Conservation (phyloP, 768 basidiomycete species). For the Amanita thiersii region DNA sequence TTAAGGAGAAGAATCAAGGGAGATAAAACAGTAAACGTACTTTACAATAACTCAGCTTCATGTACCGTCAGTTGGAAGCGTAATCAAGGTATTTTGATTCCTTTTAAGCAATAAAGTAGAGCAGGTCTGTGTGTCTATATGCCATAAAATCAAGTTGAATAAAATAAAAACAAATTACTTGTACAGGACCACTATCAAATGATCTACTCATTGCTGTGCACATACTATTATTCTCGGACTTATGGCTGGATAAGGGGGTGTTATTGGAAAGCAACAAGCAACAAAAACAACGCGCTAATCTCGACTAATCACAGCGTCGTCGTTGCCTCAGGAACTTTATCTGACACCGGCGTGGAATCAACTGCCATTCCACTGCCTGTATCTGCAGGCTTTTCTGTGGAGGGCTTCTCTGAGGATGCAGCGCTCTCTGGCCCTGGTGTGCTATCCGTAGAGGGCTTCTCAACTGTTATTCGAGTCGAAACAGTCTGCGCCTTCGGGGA, state of each 20-base stretch:
- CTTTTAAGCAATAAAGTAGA: conserved; percentile 80
- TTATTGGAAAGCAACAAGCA: no score
- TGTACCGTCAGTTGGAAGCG: conserved; percentile 65
- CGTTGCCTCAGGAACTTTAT: not conserved
- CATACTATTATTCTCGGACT: no score
- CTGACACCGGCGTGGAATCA: not conserved
- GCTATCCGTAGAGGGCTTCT: conserved; percentile 28
- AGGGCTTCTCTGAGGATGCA: conserved; percentile 5
- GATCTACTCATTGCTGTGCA: no score
- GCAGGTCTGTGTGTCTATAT: conserved; percentile 65
- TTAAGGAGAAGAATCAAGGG: conserved; percentile 1
- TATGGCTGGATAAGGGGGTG: no score
- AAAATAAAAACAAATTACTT: no score
- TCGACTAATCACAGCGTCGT: no score
- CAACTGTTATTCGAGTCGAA: conserved; percentile 32
- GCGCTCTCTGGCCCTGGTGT: conserved; percentile 9
- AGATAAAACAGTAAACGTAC: conserved; percentile 25
- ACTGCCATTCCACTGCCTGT: conserved; percentile 4
- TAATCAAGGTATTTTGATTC: conserved; percentile 74
- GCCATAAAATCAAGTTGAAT: not conserved
- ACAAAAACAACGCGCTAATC: no score
- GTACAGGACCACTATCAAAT: no score
- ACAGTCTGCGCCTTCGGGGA: conserved; percentile 16
- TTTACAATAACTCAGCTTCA: conserved; percentile 62
- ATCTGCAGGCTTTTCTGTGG: not conserved